Evolutionary conservation across 2,329 filamentous ascomycete genomes (phyloP), one percentile per base, ranked within the genome.

Genomic region (Colletotrichum filicis): DNA sequence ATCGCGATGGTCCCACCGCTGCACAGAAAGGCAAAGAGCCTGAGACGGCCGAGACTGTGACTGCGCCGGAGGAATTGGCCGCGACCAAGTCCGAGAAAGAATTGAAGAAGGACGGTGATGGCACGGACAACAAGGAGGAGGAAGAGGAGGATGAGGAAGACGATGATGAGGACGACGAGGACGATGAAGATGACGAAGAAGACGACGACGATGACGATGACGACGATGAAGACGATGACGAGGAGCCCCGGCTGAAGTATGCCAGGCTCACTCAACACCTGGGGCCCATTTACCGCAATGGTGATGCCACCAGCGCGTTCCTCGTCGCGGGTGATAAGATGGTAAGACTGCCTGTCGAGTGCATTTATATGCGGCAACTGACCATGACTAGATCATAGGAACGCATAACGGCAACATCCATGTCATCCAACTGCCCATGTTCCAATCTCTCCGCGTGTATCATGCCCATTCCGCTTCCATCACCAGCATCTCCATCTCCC

Each of bases 371-470:
- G 42, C 32, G 61, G 35, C 56, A 66, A 64, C 75, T 82, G 76
- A 77, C 74, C 77, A 83, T 77, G 8, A 28, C 61, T 83, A 96
- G 94, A 93, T 98, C 75, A 87, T 97, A 77, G 97, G 96, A 76
- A 98, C 97, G 37, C 96, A 99, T 82, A 98, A 97, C 84, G 97
- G 97, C 78, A 98, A 97, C 79, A 96, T 98, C 79, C 94, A 99
- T 86, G 92, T 98, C 74, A 85, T 98, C 59, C 93, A 94, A 75
- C 83, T 98, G 22, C 95, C 97, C 1, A 90, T 91, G 6, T 93
- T 98, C 80, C 92, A 96, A 76, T 87, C 93, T 4, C 83, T 99
- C 53, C 92, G 95, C 79, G 92, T 94, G 73, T 99, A 98, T 81
- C 94, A 96, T 79, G 96, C 95, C 16, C 97, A 99, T 80, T 93